Evolutionary conservation across 768 basidiomycete species (phyloP), one percentile per base, ranked within the genome.

Genomic region (Rhizopogon roseolus): DNA sequence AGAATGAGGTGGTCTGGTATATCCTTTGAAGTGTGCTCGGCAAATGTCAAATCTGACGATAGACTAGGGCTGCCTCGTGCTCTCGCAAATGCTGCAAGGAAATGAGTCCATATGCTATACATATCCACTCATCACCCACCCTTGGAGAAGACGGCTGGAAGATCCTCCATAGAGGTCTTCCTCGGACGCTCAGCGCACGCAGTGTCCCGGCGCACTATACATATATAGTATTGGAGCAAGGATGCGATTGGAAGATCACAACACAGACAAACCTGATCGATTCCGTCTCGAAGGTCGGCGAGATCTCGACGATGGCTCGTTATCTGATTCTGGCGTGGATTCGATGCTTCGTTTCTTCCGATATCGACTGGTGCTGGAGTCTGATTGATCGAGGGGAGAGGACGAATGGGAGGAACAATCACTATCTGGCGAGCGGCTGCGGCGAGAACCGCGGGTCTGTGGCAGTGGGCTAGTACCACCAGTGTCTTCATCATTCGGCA

Each of bases 111-210:
- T 22, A 4, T 16, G 16, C 5, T 8, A 3, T 25, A 10, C 19
- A 17, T 9, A n/a, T 3, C 28, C 7, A 4, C 19, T 0, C 4
- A 28, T n/a, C 4, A 27, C 59, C 51, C 9, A 66, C 65, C 67
- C 11, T 41, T 50, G 10, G 65, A 55, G 49, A 66, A 66, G 16
- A 60, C 57, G 50, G 63, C 64, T 5, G 50, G 55, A n/a, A 58
- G 52, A 0, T 55, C 46, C 6, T 48, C 4, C 1, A 44, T 37
- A 11, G 41, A 11, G 5, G 39, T 19, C 42, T 48, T 34, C 34
- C 9, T 48, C 7, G 9, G 45, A 11, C 19, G 29, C 45, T 29
- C 19, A 13, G 13, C 5, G 13, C 19, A 32, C 32, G 17, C 45
- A n/a, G 19, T 48, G 16, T 22, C 6, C 14, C 34, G 14, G 8